phyloP scores from a whole-genome alignment of 805 yeast genomes.

The Saccharomycopsis sp. region DNA sequence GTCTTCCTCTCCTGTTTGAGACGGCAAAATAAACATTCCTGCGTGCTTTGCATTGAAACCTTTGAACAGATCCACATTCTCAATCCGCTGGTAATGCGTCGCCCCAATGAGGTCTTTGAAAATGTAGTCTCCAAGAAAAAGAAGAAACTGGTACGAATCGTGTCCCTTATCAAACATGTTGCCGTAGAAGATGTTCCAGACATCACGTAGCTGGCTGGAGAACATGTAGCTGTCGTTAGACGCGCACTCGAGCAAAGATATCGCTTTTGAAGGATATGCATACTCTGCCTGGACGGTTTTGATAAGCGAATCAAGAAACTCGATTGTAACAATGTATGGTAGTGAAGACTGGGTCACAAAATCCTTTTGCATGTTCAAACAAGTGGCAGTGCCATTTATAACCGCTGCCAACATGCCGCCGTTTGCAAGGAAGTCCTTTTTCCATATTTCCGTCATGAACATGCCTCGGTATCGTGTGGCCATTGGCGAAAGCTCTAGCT shows the following conservation, averaged over 20 bases:
- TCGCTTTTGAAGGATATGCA: not conserved
- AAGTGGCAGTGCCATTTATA: not conserved
- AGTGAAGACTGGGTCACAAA: too few species aligned
- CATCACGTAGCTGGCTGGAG: not conserved
- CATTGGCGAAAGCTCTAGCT: not conserved
- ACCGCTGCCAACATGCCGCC: not conserved
- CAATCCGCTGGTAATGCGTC: not conserved
- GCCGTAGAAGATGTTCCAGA: not conserved
- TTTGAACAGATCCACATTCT: not conserved
- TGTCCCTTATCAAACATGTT: not conserved
- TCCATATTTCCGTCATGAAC: not conserved
- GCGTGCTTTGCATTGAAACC: too few species aligned
- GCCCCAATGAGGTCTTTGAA: not conserved
- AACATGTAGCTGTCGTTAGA: not conserved
- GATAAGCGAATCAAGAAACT: not conserved
- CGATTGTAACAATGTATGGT: not conserved
- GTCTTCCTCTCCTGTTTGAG: too few species aligned
- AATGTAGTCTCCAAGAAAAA: constrained; percentile 4
- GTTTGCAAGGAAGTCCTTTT: not conserved
- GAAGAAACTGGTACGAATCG: not conserved
- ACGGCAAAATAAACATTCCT: too few species aligned
- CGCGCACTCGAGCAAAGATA: not conserved
- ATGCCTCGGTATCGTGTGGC: not conserved
- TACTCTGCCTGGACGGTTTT: not conserved
- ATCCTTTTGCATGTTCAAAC: too few species aligned